Percentiles rank a stretch among this genome's conserved stretches.
These are phyloP conservation scores for Debaryomycetaceae sp. DNA, from an alignment of 1,139 yeast species.

Conservation along the genomic window DNA sequence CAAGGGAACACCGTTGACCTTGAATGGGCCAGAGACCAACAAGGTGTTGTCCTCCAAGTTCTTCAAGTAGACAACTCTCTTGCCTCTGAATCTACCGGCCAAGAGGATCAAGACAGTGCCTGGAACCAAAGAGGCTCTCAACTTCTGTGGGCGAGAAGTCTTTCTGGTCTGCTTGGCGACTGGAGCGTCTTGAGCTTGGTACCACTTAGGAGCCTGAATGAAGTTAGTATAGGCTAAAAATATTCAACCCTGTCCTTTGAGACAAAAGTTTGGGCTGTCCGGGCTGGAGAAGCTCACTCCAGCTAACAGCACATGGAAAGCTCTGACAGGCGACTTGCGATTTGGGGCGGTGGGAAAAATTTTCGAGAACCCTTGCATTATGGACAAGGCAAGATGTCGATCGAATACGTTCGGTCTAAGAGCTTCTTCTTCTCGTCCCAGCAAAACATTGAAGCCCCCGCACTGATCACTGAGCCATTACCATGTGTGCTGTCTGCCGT, in stretches of 20 bases:
- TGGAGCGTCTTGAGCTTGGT: constrained; percentile 91
- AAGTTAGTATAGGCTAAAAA: constrained; percentile 5
- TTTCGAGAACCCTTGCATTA: too few species aligned
- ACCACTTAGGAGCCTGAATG: constrained; percentile 84
- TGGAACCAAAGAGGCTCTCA: constrained; percentile 96
- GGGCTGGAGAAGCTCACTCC: too few species aligned
- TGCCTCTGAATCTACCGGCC: constrained; percentile 99
- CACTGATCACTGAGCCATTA: too few species aligned
- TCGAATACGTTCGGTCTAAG: too few species aligned
- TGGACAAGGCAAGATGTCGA: too few species aligned
- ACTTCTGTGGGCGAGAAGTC: constrained; percentile 90
- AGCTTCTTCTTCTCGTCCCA: too few species aligned
- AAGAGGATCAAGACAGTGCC: constrained; percentile 97
- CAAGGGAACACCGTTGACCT: constrained; percentile 99
- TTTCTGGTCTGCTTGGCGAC: constrained; percentile 86
- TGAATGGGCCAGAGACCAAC: constrained; percentile 99
- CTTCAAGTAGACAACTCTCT: constrained; percentile 99
- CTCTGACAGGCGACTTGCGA: too few species aligned
- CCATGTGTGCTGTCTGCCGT: too few species aligned
- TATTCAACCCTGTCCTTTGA: constrained; percentile 1
- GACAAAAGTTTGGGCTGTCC: too few species aligned
- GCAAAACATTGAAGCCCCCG: neutral
- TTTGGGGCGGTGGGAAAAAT: too few species aligned
- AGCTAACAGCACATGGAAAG: too few species aligned
- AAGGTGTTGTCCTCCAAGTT: constrained; percentile 98